Percentiles rank a stretch among this genome's conserved stretches.
Evolutionary conservation across 1,284 basidiomycete genomes (phyloP).

Genomic region (Taiwanofungus camphoratus): DNA sequence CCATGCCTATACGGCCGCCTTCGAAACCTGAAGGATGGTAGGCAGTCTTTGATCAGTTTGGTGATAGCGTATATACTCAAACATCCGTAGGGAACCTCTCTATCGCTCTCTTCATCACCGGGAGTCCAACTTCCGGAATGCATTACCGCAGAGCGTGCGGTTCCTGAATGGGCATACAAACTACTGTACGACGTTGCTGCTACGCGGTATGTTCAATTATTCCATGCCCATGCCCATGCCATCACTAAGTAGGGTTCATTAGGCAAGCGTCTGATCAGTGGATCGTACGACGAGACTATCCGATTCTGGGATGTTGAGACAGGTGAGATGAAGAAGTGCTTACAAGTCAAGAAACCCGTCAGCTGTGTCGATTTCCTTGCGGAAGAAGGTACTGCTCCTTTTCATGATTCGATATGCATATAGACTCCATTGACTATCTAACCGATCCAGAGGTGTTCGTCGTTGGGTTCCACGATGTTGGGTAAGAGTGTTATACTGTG

Average conservation of each 20-base stretch:
- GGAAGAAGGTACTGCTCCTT: slow-evolving; percentile 52
- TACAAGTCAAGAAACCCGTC: slow-evolving; percentile 81
- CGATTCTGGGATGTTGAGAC: slow-evolving; percentile 84
- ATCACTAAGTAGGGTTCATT: not conserved
- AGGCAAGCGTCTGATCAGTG: slow-evolving; percentile 78
- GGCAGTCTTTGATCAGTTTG: slow-evolving; percentile 15
- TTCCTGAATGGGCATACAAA: slow-evolving; percentile 83
- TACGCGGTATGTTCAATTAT: slow-evolving; percentile 47
- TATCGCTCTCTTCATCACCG: slow-evolving; percentile 82
- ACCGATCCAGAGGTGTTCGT: slow-evolving; percentile 85
- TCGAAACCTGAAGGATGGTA: slow-evolving; percentile 67
- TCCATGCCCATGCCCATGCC: not conserved
- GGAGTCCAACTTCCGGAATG: slow-evolving; percentile 80
- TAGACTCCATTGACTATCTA: no score
- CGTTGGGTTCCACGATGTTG: slow-evolving; percentile 89
- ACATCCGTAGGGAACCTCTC: slow-evolving; percentile 54
- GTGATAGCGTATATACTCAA: not conserved
- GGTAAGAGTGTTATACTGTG: slow-evolving; percentile 38
- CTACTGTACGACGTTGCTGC: slow-evolving; percentile 81
- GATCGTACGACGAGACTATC: slow-evolving; percentile 88
- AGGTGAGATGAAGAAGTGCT: slow-evolving; percentile 74
- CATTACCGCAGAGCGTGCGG: slow-evolving; percentile 68
- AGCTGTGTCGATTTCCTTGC: slow-evolving; percentile 86
- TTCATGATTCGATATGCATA: not conserved
- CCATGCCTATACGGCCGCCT: slow-evolving; percentile 58